Base-by-base conservation (phyloP, 2,329 filamentous ascomycete genomes). In the Colletotrichum lentis region DNA sequence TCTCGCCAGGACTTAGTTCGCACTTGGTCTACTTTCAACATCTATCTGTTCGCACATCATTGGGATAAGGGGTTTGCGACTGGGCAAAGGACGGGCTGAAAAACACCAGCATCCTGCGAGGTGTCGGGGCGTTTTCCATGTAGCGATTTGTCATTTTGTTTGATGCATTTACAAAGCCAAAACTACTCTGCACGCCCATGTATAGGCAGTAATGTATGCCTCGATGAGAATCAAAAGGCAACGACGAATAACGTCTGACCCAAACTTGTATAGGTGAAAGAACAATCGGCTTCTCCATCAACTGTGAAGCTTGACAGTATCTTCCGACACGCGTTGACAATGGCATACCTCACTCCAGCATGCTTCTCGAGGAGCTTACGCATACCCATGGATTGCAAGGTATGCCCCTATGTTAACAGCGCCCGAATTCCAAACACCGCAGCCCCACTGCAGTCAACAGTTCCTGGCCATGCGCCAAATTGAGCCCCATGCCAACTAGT, bases 61-160 rank as follows among this genome's bases (percentile, higher is more conserved):
- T 58, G 31, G 57, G 49, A 67, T 12, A 52, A 53, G 41, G 31
- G 31, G 22, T 27, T 62, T 14, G 20, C 43, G 47, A 37, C 22
- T 54, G 16, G 58, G 57, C 53, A 57, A 31, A 54, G 57, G 44
- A 50, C 39, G 46, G 27, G 39, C 35, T 14, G 24, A 39, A 12
- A 5, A 49, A 49, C 39, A 49, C 22, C 44, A 43, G 64, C 46
- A 62, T 62, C 58, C 63, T 44, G 53, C 46, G 18, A 55, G 64
- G 67, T 67, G 57, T 62, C 35, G 46, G 49, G 67, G 67, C 64
- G 63, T 69, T 67, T 63, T 53, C 44, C 35, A 69, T 22, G 47
- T 47, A 67, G 66, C 62, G 66, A 66, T 47, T 47, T 66, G 16
- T 54, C 53, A 52, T 57, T 61, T 44, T 63, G 35, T 44, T 41